These are phyloP conservation scores for Cucumis melo DNA, from an alignment of 306 rosid species.

Conservation along the genomic window DNA sequence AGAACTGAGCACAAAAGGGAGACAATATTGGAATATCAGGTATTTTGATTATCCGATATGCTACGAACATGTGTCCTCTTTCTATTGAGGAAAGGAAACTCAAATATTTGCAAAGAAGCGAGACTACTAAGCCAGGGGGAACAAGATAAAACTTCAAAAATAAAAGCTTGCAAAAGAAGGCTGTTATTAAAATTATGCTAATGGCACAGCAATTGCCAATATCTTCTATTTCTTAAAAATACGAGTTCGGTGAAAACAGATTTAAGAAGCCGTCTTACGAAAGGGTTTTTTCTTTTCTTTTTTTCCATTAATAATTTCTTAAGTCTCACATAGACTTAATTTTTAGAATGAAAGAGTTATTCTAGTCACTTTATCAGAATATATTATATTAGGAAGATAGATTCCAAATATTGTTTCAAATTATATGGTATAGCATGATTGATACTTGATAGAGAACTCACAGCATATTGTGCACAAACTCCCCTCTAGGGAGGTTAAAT, in stretches of 20 bases:
- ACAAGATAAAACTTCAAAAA: neutral
- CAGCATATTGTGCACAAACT: constrained; percentile 98
- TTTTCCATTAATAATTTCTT: neutral
- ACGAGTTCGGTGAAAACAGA: neutral
- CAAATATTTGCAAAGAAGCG: neutral
- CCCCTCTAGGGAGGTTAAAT: constrained; percentile 86
- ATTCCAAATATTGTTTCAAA: neutral
- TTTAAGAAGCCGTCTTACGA: neutral
- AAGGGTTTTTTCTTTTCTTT: neutral
- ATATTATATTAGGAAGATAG: no score
- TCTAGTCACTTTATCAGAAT: neutral
- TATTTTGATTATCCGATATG: neutral
- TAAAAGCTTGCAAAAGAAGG: neutral
- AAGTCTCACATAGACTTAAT: neutral
- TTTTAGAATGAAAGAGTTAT: neutral
- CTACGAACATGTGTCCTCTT: neutral
- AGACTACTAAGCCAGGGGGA: neutral
- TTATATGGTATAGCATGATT: neutral
- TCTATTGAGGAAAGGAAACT: neutral
- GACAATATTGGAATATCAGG: constrained; percentile 1
- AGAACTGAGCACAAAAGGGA: constrained; percentile 38
- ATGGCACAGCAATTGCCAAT: no score
- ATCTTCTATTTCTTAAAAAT: no score
- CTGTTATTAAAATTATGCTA: neutral
- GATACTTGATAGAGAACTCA: constrained; percentile 28